Evolutionary conservation across 2,329 filamentous ascomycete species (phyloP), one percentile per base, ranked within the genome.

Genomic region (Colletotrichum kahawae): DNA sequence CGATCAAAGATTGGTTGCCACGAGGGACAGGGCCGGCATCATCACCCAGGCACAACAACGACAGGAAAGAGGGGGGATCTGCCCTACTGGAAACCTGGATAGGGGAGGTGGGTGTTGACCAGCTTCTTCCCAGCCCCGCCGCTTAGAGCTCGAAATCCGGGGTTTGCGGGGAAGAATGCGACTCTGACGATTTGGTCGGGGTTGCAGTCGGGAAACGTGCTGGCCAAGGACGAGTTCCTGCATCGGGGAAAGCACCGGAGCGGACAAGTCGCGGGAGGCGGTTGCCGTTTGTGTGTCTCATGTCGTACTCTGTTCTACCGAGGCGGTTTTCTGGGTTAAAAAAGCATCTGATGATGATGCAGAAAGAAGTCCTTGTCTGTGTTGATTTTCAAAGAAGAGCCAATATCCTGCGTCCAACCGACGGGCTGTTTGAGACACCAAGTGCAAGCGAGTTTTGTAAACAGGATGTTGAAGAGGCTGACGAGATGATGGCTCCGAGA

Each of bases 151-250:
- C 31, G 36, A 70, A 74, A 74, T 70, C 67, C 59, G 71, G 71
- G 71, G 71, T 38, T 70, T 74, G 67, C 48, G 71, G 67, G 69
- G 67, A 36, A 51, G 24, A 43, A 38, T 65, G 29, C 27, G 29
- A 60, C 33, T 24, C 43, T 33, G 10, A 43, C 21, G 27, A 36
- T n/a, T 36, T 13, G 33, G 14, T 33, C 27, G 51, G 36, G 71
- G 71, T 74, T 71, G 31, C 59, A 71, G 34, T 74, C 70, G 51
- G 67, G 70, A 60, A 33, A 33, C 21, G 51, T 33, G 36, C 13
- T 68, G 64, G 57, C 56, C 64, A 72, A 72, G 64, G 24, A 68
- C 18, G 70, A 66, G 71, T 74, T 65, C 59, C 67, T 74, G 59
- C 71, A 74, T 74, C 48, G 48, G 67, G 59, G 24, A n/a, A 65